These are phyloP conservation scores for Teunomyces aglyptinius DNA, from an alignment of 805 yeast species.

Conservation along the genomic window DNA sequence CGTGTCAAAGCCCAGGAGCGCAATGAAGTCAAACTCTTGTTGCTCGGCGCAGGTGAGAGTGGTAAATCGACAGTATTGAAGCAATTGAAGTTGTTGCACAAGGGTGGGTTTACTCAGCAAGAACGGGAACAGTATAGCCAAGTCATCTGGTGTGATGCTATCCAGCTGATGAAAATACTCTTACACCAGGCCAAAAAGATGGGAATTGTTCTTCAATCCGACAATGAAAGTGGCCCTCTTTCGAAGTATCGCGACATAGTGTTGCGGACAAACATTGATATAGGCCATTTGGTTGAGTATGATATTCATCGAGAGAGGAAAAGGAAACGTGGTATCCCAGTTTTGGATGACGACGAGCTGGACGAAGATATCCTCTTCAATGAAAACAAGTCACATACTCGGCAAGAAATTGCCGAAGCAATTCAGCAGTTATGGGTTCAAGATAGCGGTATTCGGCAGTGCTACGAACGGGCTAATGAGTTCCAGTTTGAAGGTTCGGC, in stretches of 20 bases:
- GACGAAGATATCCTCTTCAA: slow-evolving; percentile 5
- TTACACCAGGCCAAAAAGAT: slow-evolving; percentile 72
- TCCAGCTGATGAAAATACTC: slow-evolving; percentile 74
- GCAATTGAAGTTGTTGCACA: slow-evolving; percentile 82
- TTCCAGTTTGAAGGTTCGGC: slow-evolving; percentile 87
- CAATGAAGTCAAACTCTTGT: slow-evolving; percentile 64
- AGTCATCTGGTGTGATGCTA: slow-evolving; percentile 90
- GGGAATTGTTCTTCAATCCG: slow-evolving; percentile 66
- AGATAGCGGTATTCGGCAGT: slow-evolving; percentile 64
- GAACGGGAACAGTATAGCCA: slow-evolving; percentile 80
- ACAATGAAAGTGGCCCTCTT: slow-evolving; percentile 44
- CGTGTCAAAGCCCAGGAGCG: slow-evolving; percentile 50
- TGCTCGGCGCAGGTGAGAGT: slow-evolving; percentile 93
- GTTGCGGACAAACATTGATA: slow-evolving; percentile 53
- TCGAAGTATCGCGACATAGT: slow-evolving; percentile 48
- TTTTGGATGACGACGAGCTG: slow-evolving; percentile 5
- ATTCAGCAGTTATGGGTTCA: slow-evolving; percentile 65
- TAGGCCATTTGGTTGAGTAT: slow-evolving; percentile 65
- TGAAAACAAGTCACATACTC: slow-evolving; percentile 11
- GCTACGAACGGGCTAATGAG: slow-evolving; percentile 62
- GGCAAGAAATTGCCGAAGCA: slow-evolving; percentile 68
- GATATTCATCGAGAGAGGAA: slow-evolving; percentile 57
- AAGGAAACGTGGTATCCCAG: slow-evolving; percentile 54
- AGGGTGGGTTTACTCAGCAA: slow-evolving; percentile 75
- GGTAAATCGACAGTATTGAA: slow-evolving; percentile 92